phyloP scores from a whole-genome alignment of 805 yeast species.

The Suhomyces emberorum region DNA sequence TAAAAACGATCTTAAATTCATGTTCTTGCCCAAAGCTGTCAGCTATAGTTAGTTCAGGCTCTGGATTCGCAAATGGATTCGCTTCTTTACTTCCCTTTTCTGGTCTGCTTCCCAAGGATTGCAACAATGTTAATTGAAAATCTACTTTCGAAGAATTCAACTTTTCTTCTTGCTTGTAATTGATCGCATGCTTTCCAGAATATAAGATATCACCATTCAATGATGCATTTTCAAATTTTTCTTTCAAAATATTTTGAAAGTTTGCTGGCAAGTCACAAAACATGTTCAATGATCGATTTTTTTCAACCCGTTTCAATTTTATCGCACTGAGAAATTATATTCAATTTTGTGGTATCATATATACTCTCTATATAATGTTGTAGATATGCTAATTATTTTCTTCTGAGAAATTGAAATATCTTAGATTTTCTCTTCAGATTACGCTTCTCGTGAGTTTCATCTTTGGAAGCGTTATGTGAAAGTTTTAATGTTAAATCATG shows the following conservation, averaged over 20 bases:
- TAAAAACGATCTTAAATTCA: conserved; percentile 60
- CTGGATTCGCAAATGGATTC: conserved; percentile 82
- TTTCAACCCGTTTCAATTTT: no score
- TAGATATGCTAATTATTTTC: no score
- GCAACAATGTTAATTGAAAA: conserved; percentile 30
- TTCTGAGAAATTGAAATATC: conserved; percentile 25
- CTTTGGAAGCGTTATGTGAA: conserved; percentile 9
- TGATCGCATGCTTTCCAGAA: conserved; percentile 44
- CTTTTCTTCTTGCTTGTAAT: conserved; percentile 25
- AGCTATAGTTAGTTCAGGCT: conserved; percentile 64
- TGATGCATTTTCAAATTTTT: conserved; percentile 49
- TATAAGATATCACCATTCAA: conserved; percentile 45
- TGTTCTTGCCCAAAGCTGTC: conserved; percentile 51
- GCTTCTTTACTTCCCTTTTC: conserved; percentile 37
- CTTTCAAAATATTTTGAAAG: conserved; percentile 31
- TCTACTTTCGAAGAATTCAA: conserved; percentile 12
- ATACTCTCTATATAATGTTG: no score
- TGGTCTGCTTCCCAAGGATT: conserved; percentile 37
- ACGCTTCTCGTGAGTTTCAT: no score
- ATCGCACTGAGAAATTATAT: no score
- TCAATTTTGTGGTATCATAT: no score
- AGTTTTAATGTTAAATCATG: conserved; percentile 18
- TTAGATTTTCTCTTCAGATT: conserved; percentile 13
- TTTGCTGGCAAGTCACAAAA: conserved; percentile 32
- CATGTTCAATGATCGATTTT: no score